Percentiles rank a stretch among this genome's conserved stretches.
These are phyloP conservation scores for Agaricus subrufescens DNA, from an alignment of 768 basidiomycete species.

Conservation along the genomic window DNA sequence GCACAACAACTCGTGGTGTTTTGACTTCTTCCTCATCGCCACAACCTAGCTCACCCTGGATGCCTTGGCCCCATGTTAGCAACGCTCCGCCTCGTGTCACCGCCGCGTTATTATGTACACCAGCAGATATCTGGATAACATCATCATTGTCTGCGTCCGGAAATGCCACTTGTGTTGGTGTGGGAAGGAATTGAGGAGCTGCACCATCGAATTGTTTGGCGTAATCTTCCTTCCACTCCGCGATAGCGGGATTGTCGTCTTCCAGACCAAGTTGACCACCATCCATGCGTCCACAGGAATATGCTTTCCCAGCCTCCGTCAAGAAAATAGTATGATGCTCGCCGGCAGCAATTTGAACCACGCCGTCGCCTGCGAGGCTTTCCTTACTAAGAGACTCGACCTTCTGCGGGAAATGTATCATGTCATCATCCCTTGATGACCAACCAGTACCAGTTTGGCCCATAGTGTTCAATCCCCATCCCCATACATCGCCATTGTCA, in stretches of 20 bases:
- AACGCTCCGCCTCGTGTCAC: constrained; percentile 63
- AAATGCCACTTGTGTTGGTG: constrained; percentile 64
- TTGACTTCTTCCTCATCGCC: constrained; percentile 54
- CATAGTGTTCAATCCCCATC: constrained; percentile 94
- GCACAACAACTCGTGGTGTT: constrained; percentile 65
- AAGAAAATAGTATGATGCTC: constrained; percentile 91
- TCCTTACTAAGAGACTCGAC: constrained; percentile 61
- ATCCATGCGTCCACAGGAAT: constrained; percentile 81
- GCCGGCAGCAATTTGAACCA: constrained; percentile 76
- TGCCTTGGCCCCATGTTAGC: constrained; percentile 77
- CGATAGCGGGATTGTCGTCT: constrained; percentile 57
- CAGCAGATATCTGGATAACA: constrained; percentile 61
- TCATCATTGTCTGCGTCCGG: constrained; percentile 55
- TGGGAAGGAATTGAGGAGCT: constrained; percentile 54
- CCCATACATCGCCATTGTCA: constrained; percentile 79
- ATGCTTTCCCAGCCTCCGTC: constrained; percentile 78
- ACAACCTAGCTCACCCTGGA: constrained; percentile 70
- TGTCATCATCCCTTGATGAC: constrained; percentile 36
- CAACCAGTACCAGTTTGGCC: constrained; percentile 72
- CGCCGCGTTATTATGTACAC: constrained; percentile 69
- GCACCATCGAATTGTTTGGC: constrained; percentile 33
- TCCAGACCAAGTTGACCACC: constrained; percentile 78
- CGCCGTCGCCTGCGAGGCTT: constrained; percentile 53
- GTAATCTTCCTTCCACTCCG: constrained; percentile 22
- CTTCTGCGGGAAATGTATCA: constrained; percentile 59